These are phyloP conservation scores for Fusarium tjaetaba DNA, from an alignment of 2,329 filamentous ascomycete genomes.

Conservation along the genomic window DNA sequence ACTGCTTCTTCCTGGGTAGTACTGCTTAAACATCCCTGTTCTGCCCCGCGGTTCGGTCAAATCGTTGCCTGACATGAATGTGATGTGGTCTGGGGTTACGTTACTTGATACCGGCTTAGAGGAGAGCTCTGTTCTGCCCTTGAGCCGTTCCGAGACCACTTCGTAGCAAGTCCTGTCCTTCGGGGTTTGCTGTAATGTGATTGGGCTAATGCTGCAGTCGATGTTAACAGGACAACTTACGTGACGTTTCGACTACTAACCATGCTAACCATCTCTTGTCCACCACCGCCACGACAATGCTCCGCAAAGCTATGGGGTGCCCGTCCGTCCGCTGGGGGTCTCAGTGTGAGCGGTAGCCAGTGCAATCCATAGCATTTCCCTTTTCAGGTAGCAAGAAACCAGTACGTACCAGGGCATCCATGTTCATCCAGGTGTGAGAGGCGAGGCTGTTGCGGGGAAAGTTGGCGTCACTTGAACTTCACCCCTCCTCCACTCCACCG, in stretches of 20 bases:
- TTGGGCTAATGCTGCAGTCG: not conserved
- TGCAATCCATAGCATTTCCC: constrained; percentile 7
- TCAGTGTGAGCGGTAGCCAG: constrained; percentile 16
- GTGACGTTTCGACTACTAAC: constrained; percentile 36
- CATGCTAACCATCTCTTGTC: constrained; percentile 4
- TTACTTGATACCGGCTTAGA: constrained; percentile 27
- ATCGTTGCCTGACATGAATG: not conserved
- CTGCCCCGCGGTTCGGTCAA: constrained; percentile 19
- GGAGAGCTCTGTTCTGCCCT: constrained; percentile 2
- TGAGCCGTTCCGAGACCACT: constrained; percentile 19
- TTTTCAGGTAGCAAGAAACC: not conserved
- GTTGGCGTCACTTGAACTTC: constrained; percentile 36
- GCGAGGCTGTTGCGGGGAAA: constrained; percentile 44
- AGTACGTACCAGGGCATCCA: constrained; percentile 5
- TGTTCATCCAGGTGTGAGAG: constrained; percentile 26
- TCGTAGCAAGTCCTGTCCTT: not conserved
- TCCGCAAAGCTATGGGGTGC: constrained; percentile 28
- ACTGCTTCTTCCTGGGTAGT: not conserved
- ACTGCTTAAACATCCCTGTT: constrained; percentile 13
- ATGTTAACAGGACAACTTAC: constrained; percentile 24
- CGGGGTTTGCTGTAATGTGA: not conserved
- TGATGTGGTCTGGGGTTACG: constrained; percentile 11
- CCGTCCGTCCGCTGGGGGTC: constrained; percentile 12
- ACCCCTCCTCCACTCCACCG: constrained; percentile 31
- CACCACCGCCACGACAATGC: constrained; percentile 29